These are phyloP conservation scores for Endothia cerciana DNA, from an alignment of 2,329 filamentous ascomycete genomes.

Conservation along the genomic window DNA sequence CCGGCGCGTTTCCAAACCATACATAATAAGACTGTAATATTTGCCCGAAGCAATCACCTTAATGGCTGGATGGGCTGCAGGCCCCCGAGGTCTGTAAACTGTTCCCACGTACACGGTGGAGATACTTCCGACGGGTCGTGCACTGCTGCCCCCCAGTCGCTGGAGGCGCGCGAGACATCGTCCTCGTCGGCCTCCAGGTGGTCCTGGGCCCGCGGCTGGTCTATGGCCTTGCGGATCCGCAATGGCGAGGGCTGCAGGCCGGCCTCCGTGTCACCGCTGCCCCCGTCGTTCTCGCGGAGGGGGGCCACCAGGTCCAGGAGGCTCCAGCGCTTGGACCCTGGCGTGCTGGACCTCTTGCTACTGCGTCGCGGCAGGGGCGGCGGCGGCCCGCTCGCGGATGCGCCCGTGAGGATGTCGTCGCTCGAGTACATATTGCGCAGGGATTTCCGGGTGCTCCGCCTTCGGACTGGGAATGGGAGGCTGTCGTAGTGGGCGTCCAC, in stretches of 20 bases:
- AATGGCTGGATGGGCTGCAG: slow-evolving; percentile 17
- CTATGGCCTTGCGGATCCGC: slow-evolving; percentile 19
- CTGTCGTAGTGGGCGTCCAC: background rate
- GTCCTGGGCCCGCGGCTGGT: background rate
- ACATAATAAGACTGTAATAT: background rate
- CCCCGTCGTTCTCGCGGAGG: slow-evolving; percentile 13
- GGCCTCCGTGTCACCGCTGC: slow-evolving; percentile 11
- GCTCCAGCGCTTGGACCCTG: slow-evolving; percentile 23
- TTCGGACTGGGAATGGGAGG: slow-evolving; percentile 2
- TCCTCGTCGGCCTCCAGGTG: background rate
- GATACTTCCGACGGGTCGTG: slow-evolving; percentile 17
- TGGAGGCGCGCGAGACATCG: slow-evolving; percentile 8
- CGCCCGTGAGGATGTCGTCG: slow-evolving; percentile 23
- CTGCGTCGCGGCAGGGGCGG: slow-evolving; percentile 27
- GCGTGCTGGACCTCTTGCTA: slow-evolving; percentile 19
- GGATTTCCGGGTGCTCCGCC: slow-evolving; percentile 7
- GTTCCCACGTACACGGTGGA: slow-evolving; percentile 27
- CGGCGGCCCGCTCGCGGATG: slow-evolving; percentile 1
- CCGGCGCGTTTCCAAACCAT: no score
- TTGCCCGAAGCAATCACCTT: background rate
- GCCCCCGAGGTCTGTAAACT: slow-evolving; percentile 28
- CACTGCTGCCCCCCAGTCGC: slow-evolving; percentile 23
- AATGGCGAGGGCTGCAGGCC: slow-evolving; percentile 14
- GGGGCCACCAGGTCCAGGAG: slow-evolving; percentile 20
- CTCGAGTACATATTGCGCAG: slow-evolving; percentile 23